Percentiles rank a stretch among this genome's conserved stretches.
phyloP scores from a whole-genome alignment of 495 filamentous ascomycete genomes.

The Podospora pseudopauciseta region DNA sequence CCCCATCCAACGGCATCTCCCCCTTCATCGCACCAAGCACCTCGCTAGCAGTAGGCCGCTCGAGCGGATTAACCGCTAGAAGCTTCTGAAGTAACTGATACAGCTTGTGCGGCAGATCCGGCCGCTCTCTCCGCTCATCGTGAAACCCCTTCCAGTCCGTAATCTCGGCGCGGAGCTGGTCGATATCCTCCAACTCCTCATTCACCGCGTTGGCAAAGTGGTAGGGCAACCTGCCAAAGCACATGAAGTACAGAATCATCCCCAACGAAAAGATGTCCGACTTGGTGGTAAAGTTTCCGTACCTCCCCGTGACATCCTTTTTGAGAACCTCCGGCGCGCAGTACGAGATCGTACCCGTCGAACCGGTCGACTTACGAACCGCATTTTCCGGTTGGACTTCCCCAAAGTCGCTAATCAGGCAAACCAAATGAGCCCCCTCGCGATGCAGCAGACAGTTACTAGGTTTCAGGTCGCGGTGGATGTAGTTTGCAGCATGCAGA shows the following conservation, averaged over 20 bases:
- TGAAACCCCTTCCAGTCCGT: conserved; percentile 81
- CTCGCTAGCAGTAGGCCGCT: conserved; percentile 80
- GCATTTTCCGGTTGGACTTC: conserved; percentile 83
- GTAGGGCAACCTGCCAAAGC: conserved; percentile 88
- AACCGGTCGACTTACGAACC: conserved; percentile 79
- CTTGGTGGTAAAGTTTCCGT: conserved; percentile 91
- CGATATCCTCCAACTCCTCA: conserved; percentile 93
- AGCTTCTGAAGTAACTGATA: conserved; percentile 80
- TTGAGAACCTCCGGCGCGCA: conserved; percentile 92
- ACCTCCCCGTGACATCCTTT: conserved; percentile 63
- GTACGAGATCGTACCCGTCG: conserved; percentile 95
- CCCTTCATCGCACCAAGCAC: conserved; percentile 78
- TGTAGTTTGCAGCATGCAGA: conserved; percentile 89
- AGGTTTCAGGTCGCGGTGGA: conserved; percentile 93
- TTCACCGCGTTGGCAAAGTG: conserved; percentile 73
- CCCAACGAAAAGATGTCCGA: conserved; percentile 95
- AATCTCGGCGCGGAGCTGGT: conserved; percentile 82
- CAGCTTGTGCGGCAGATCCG: conserved; percentile 81
- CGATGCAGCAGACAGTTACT: conserved; percentile 90
- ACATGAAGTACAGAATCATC: conserved; percentile 98
- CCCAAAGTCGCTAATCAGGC: conserved; percentile 94
- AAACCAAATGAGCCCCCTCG: conserved; percentile 63
- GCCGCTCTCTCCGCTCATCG: conserved; percentile 64
- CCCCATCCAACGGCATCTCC: conserved; percentile 46
- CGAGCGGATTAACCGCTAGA: conserved; percentile 69